A percentile compares a stretch with the other conserved stretches of the same genome.
Evolutionary conservation across 805 yeast genomes (phyloP).

Genomic region (Metschnikowia lunata): DNA sequence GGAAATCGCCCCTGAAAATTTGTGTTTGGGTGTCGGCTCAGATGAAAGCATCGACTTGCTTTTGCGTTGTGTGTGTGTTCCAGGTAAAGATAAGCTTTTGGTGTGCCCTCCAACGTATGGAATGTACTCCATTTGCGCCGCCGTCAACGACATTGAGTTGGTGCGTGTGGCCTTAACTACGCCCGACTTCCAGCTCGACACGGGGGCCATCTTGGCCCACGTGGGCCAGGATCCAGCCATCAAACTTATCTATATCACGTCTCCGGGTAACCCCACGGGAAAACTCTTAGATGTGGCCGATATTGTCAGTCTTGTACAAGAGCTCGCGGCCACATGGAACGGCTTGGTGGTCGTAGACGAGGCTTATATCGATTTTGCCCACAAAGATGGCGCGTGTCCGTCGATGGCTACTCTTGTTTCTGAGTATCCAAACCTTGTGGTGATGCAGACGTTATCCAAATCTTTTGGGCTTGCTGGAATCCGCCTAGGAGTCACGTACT

Average conservation of each 20-base stretch:
- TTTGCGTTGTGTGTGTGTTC: slow-evolving; percentile 78
- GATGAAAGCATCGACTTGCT: slow-evolving; percentile 92
- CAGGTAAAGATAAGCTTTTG: slow-evolving; percentile 77
- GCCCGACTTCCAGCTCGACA: slow-evolving; percentile 54
- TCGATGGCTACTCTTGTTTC: slow-evolving; percentile 77
- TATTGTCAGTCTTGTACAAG: slow-evolving; percentile 38
- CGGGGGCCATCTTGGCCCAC: slow-evolving; percentile 48
- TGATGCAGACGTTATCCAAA: slow-evolving; percentile 87
- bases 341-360: slow-evolving; percentile 88
- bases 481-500: slow-evolving; percentile 77
- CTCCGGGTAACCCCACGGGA: slow-evolving; percentile 98
- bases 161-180: slow-evolving; percentile 62
- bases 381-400: slow-evolving; percentile 34
- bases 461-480: slow-evolving; percentile 96
- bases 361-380: slow-evolving; percentile 83
- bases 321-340: slow-evolving; percentile 52
- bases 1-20: slow-evolving; percentile 52
- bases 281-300: slow-evolving; percentile 45
- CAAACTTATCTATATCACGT: slow-evolving; percentile 77
- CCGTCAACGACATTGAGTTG: slow-evolving; percentile 79
- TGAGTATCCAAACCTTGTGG: slow-evolving; percentile 77
- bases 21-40: slow-evolving; percentile 94
- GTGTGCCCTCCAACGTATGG: slow-evolving; percentile 96
- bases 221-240: slow-evolving; percentile 55
- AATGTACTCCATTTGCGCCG: slow-evolving; percentile 90